Base-by-base conservation (phyloP, 75 land plant genomes). In the Chamaecyparis obtusa region DNA sequence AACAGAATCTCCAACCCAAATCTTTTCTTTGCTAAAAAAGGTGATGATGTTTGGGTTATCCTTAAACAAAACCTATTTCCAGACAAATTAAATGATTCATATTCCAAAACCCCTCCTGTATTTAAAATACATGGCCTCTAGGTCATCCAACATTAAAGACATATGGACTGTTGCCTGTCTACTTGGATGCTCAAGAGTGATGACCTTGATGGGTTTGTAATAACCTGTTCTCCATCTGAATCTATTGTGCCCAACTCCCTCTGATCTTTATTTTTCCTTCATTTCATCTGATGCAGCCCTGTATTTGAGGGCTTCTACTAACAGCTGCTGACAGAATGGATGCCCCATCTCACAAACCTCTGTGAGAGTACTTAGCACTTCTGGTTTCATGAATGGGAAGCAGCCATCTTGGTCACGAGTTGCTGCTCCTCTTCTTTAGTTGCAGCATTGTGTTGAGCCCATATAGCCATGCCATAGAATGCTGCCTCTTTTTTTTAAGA, bases 351-450 rank as follows among this genome's bases (percentile, higher is more conserved):
- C 76, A 72, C 36, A 72, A 13, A 33, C 14, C 33, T 32, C 76
- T 32, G 76, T 72, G 36, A 72, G 76, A 32, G 76, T 72, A 8
- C 76, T 72, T 33, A 72, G 36, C 35, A 33, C 76, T 72, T 72
- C 76, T 72, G 76, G 37, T 72, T 72, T 72, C 76, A 72, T 72
- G 76, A 72, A 72, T 72, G 76, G 76, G 76, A 72, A 72, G 36
- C 15, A 72, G 36, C 36, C 76, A 72, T 72, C 15, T 13, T 72
- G 15, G 76, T 33, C 33, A 33, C 11, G 36, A 72, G 3, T 30
- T 72, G 36, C 33, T 72, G 37, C 76, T 72, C 76, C 1, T 72
- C 76, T 72, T 72, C 76, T 72, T 13, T 72, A 33, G 76, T 72
- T 72, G 36, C 4, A 33, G 36, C 76, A 14, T 74, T 74, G 76